Evolutionary conservation across 768 basidiomycete genomes (phyloP).

Genomic region (Suillus subluteus): DNA sequence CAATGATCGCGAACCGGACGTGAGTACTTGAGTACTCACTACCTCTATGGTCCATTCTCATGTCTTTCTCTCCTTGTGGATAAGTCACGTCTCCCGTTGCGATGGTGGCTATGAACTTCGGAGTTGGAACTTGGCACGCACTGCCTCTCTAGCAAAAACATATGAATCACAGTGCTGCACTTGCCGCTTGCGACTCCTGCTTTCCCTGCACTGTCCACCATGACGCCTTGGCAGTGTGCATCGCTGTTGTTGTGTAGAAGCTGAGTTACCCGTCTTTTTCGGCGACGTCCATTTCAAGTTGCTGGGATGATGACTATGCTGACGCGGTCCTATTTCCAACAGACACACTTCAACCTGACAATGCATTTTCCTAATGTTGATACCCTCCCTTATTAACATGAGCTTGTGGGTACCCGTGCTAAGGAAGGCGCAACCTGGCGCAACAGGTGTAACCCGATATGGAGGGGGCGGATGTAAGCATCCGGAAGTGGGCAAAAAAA

Average conservation of each 20-base stretch:
- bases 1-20: no score
- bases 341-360: background rate
- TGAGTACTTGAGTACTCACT: no score
- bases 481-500: constrained; percentile 52
- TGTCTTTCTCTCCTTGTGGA: constrained; percentile 30
- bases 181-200: constrained; percentile 36
- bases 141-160: constrained; percentile 62
- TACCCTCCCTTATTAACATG: constrained; percentile 47
- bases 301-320: background rate
- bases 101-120: constrained; percentile 52
- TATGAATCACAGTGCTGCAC: constrained; percentile 59
- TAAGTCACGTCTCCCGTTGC: constrained; percentile 52
- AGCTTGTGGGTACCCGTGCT: constrained; percentile 43
- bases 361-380: background rate
- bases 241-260: constrained; percentile 62
- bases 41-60: no score
- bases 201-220: constrained; percentile 63
- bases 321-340: background rate
- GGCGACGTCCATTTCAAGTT: background rate
- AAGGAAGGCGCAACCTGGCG: constrained; percentile 17
- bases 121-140: constrained; percentile 49
- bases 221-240: constrained; percentile 73
- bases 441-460: constrained; percentile 40
- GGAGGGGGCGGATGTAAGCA: constrained; percentile 48
- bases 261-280: constrained; percentile 53